These are phyloP conservation scores for Aspergillus brunneoviolaceus DNA, from an alignment of 2,329 filamentous ascomycete species.

Conservation along the genomic window DNA sequence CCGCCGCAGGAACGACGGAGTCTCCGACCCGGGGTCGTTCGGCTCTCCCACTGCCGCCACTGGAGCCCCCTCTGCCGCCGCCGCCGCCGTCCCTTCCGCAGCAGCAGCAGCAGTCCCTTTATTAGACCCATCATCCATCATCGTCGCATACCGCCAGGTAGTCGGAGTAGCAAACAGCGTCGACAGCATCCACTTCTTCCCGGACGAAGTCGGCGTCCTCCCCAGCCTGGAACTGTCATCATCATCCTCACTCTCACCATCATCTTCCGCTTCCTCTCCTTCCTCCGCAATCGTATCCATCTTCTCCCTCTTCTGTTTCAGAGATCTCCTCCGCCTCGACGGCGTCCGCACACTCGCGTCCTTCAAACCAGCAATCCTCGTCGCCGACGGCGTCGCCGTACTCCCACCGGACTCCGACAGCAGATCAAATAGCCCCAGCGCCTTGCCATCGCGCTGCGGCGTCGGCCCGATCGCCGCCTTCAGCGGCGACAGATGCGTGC, in stretches of 20 bases:
- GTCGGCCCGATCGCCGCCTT: conserved; percentile 48
- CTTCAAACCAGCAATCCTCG: conserved; percentile 26
- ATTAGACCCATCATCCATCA: conserved; percentile 33
- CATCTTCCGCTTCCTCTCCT: conserved; percentile 24
- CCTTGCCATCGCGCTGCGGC: conserved; percentile 50
- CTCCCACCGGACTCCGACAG: conserved; percentile 43
- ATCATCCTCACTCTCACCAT: conserved; percentile 23
- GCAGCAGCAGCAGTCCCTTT: neutral
- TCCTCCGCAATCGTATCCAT: conserved; percentile 32
- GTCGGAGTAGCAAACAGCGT: conserved; percentile 49
- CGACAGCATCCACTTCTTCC: conserved; percentile 46
- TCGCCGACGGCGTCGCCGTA: conserved; percentile 34
- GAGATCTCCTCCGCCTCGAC: conserved; percentile 25
- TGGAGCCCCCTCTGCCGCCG: neutral
- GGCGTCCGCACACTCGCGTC: conserved; percentile 38
- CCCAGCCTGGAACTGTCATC: conserved; percentile 25
- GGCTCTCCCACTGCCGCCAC: conserved; percentile 13
- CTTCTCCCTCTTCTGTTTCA: conserved; percentile 8
- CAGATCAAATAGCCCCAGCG: conserved; percentile 50
- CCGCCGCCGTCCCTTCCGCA: neutral
- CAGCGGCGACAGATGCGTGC: conserved; percentile 35
- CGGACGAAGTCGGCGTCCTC: conserved; percentile 45
- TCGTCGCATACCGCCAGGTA: conserved; percentile 42
- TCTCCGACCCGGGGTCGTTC: conserved; percentile 29
- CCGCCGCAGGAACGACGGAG: conserved; percentile 42